These are phyloP conservation scores for Irineochytrium annulatum DNA, from an alignment of 192 early-diverging fungal species.

Conservation along the genomic window DNA sequence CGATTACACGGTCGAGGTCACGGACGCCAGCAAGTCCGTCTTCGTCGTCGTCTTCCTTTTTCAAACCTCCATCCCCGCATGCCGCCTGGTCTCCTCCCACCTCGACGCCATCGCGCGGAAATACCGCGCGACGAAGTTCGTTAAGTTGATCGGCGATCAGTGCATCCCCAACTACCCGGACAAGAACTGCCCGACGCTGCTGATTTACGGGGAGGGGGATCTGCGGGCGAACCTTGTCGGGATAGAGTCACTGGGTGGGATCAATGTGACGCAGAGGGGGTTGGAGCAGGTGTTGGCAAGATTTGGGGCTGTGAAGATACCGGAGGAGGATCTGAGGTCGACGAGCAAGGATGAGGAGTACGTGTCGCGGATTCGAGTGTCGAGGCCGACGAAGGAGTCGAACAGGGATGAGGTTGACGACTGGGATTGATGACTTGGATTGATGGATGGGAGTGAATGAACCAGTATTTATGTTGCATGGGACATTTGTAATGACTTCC, in stretches of 20 bases:
- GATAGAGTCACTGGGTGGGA: conserved; percentile 72
- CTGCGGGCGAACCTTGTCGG: conserved; percentile 80
- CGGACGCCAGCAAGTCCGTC: conserved; percentile 76
- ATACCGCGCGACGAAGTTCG: conserved; percentile 87
- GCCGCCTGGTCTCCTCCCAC: conserved; percentile 76
- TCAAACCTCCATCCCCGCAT: conserved; percentile 71
- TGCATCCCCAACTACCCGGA: conserved; percentile 97
- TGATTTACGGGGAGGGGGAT: conserved; percentile 89
- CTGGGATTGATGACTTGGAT: conserved; percentile 42
- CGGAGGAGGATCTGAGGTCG: conserved; percentile 30
- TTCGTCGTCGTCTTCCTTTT: conserved; percentile 71
- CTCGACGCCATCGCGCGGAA: conserved; percentile 67
- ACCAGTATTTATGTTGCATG: too few relatives aligned
- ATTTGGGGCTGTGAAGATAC: conserved; percentile 30
- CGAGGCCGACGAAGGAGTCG: conserved; percentile 7
- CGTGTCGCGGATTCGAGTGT: conserved; percentile 16
- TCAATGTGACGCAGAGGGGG: conserved; percentile 64
- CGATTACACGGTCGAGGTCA: conserved; percentile 84
- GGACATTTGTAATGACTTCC: too few relatives aligned
- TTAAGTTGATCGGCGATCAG: conserved; percentile 87
- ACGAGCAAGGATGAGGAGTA: conserved; percentile 33
- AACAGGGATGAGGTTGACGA: conserved; percentile 35
- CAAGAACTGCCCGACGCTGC: conserved; percentile 62
- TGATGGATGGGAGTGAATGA: too few relatives aligned
- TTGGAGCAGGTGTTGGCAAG: conserved; percentile 37